Percentiles rank a stretch among this genome's conserved stretches.
These are phyloP conservation scores for Syzygium malaccense DNA, from an alignment of 441 rosid species.

Conservation along the genomic window DNA sequence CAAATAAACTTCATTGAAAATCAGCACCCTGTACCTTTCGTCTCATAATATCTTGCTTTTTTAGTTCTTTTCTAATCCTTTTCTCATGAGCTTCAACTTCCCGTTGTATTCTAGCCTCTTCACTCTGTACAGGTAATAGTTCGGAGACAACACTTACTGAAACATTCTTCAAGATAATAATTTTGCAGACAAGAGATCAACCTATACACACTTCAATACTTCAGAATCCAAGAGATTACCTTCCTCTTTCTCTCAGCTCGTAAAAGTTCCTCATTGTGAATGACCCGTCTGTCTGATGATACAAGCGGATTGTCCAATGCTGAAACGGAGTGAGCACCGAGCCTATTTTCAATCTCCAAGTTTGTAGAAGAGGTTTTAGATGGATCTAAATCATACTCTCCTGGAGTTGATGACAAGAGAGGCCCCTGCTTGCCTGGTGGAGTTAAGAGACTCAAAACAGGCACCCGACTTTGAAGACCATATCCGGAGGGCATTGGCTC, in stretches of 20 bases:
- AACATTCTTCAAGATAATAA: conserved; percentile 1
- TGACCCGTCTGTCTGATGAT: conserved; percentile 42
- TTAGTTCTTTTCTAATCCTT: conserved; percentile 82
- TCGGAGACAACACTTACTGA: conserved; percentile 4
- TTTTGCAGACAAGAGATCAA: not conserved
- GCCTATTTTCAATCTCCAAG: conserved; percentile 27
- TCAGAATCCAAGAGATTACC: conserved; percentile 27
- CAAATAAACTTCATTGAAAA: conserved; percentile 2
- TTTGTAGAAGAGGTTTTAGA: conserved; percentile 37
- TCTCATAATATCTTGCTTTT: conserved; percentile 77
- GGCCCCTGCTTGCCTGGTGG: conserved; percentile 50
- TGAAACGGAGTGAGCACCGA: conserved; percentile 30
- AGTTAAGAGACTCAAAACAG: conserved; percentile 60
- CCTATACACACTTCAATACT: not conserved
- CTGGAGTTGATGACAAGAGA: conserved; percentile 32
- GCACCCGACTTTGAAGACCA: conserved; percentile 42
- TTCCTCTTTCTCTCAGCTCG: conserved; percentile 67
- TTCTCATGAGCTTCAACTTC: conserved; percentile 87
- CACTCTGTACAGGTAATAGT: conserved; percentile 32
- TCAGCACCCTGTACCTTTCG: conserved; percentile 50
- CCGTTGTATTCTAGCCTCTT: conserved; percentile 77
- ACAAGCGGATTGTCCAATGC: conserved; percentile 40
- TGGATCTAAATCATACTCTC: conserved; percentile 40
- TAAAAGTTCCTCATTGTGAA: conserved; percentile 43
- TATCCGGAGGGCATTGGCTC: conserved; percentile 41